phyloP scores from a whole-genome alignment of 129 eudicot species.

The Flaveria linearis region DNA sequence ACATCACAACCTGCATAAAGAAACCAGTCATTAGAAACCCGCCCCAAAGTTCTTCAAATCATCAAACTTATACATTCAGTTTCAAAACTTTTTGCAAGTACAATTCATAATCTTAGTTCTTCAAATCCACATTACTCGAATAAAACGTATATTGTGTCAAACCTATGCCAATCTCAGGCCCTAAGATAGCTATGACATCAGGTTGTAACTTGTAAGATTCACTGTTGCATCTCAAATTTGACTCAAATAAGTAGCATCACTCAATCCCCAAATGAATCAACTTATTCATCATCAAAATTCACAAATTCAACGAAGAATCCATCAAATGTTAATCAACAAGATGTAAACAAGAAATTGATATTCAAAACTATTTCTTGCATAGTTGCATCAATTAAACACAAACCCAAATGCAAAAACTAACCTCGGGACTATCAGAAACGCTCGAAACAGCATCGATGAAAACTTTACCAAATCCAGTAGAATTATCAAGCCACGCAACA shows the following conservation, averaged over 20 bases:
- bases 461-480: slow-evolving; percentile 82
- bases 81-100: background rate
- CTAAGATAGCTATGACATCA: no score
- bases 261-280: slow-evolving; percentile 18
- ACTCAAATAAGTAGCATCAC: slow-evolving; percentile 7
- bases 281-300: background rate
- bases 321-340: background rate
- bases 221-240: background rate
- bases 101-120: background rate
- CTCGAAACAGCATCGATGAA: slow-evolving; percentile 64
- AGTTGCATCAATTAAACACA: background rate
- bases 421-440: slow-evolving; percentile 86
- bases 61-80: background rate
- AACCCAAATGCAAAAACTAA: slow-evolving; percentile 25
- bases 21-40: slow-evolving; percentile 15
- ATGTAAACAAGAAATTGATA: no score
- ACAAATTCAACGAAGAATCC: background rate
- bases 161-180: no score
- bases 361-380: no score
- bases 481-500: slow-evolving; percentile 85
- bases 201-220: no score
- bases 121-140: background rate
- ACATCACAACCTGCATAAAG: slow-evolving; percentile 76
- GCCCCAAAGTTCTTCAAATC: slow-evolving; percentile 11
- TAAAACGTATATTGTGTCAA: background rate